Evolutionary conservation across 2,329 filamentous ascomycete species (phyloP).

Genomic region (Fusarium sp.): DNA sequence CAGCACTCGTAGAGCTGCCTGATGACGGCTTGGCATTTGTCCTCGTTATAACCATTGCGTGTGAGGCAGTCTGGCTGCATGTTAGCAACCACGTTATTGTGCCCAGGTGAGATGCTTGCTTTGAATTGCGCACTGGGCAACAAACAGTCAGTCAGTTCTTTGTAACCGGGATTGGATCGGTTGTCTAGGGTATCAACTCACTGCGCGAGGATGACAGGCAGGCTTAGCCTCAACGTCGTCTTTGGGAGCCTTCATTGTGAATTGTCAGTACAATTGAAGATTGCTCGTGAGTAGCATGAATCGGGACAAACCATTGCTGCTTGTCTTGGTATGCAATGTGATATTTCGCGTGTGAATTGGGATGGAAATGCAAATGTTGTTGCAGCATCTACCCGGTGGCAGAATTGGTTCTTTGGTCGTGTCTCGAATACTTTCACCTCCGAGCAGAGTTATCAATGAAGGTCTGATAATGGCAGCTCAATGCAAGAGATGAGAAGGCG

Average conservation of each 20-base stretch:
- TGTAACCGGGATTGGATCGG: background rate
- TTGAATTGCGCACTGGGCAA: slow-evolving; percentile 85
- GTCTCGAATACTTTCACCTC: background rate
- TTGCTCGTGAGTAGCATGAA: background rate
- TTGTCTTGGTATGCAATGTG: background rate
- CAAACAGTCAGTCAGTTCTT: slow-evolving; percentile 14
- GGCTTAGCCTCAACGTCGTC: slow-evolving; percentile 80
- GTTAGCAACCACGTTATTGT: background rate
- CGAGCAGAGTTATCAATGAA: background rate
- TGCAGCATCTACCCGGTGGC: background rate
- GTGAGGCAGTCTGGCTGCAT: slow-evolving; percentile 78
- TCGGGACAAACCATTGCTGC: slow-evolving; percentile 20
- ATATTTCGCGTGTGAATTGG: background rate
- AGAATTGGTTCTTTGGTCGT: background rate
- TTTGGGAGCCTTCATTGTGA: slow-evolving; percentile 57
- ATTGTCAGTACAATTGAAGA: slow-evolving; percentile 6
- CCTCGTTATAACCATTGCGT: slow-evolving; percentile 87
- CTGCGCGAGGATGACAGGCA: slow-evolving; percentile 87
- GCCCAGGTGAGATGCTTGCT: slow-evolving; percentile 59
- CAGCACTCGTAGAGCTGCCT: slow-evolving; percentile 95
- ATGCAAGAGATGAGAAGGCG: background rate
- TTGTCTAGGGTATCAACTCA: slow-evolving; percentile 57
- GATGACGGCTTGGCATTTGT: slow-evolving; percentile 81
- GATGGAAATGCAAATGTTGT: background rate
- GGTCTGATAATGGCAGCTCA: background rate